These are phyloP conservation scores for Xerocomus potaroensis DNA, from an alignment of 768 basidiomycete species.

Conservation along the genomic window DNA sequence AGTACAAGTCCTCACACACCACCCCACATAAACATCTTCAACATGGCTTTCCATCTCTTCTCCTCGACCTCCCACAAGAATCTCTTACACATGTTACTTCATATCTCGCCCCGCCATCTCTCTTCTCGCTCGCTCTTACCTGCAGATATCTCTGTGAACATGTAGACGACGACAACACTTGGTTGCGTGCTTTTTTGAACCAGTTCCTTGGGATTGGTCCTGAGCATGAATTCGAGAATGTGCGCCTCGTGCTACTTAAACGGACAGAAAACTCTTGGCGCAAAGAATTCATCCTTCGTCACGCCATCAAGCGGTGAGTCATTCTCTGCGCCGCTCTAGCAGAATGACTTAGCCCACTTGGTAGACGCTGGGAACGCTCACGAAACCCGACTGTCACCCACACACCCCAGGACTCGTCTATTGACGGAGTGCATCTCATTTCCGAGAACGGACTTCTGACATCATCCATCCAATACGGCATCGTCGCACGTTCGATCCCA, in stretches of 20 bases:
- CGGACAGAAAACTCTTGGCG: slow-evolving; percentile 61
- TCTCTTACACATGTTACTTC: slow-evolving; percentile 75
- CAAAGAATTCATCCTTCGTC: slow-evolving; percentile 60
- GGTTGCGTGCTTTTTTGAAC: slow-evolving; percentile 68
- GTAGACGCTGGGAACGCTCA: slow-evolving; percentile 69
- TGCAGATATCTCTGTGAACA: slow-evolving; percentile 53
- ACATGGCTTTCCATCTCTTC: slow-evolving; percentile 46
- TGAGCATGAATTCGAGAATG: slow-evolving; percentile 50
- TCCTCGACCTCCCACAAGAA: slow-evolving; percentile 60
- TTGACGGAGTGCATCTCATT: slow-evolving; percentile 60
- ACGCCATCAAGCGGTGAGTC: slow-evolving; percentile 50
- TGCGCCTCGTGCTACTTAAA: slow-evolving; percentile 48
- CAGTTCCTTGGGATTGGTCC: slow-evolving; percentile 66
- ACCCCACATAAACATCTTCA: slow-evolving; percentile 31
- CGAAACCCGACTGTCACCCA: slow-evolving; percentile 58
- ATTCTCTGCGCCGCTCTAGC: background rate
- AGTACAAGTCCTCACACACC: slow-evolving; percentile 26
- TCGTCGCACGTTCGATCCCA: slow-evolving; percentile 69
- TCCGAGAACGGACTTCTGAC: slow-evolving; percentile 52
- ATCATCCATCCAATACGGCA: slow-evolving; percentile 61
- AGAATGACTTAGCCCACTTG: slow-evolving; percentile 1
- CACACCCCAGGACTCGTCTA: slow-evolving; percentile 53
- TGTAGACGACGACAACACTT: slow-evolving; percentile 74
- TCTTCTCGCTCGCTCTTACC: slow-evolving; percentile 54
- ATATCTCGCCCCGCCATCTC: slow-evolving; percentile 59